A percentile compares a stretch with the other conserved stretches of the same genome.
Conservation (phyloP, 495 filamentous ascomycete genomes). For the Neurospora sublineolata region DNA sequence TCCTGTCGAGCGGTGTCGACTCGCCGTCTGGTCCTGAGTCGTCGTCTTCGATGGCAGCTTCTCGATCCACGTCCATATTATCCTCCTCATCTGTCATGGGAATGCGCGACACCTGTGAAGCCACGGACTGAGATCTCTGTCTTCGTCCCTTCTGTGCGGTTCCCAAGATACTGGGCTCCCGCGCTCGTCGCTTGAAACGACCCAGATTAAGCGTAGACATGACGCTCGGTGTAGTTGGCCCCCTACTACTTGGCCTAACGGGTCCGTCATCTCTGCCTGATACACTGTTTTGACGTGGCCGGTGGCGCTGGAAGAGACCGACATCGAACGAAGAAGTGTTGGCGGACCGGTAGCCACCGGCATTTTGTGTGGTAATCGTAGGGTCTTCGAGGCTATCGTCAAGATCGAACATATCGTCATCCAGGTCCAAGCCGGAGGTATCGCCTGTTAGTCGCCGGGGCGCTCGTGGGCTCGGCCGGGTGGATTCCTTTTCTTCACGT, state of each 20-base stretch:
- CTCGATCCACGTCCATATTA: constrained; percentile 4
- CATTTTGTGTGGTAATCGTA: constrained; percentile 16
- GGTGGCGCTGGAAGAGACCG: constrained; percentile 27
- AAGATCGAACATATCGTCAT: constrained; percentile 34
- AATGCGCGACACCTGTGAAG: constrained; percentile 11
- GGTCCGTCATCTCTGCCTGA: constrained; percentile 31
- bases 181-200: constrained; percentile 31
- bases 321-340: constrained; percentile 35
- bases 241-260: constrained; percentile 38
- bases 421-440: constrained; percentile 34
- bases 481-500: constrained; percentile 6
- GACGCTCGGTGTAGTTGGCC: constrained; percentile 32
- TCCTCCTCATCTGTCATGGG: neutral
- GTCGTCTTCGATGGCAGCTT: constrained; percentile 13
- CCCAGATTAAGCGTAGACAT: constrained; percentile 35
- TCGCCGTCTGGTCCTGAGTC: constrained; percentile 36
- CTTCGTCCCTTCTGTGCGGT: constrained; percentile 27
- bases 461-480: constrained; percentile 12
- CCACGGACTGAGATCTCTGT: constrained; percentile 18
- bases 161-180: constrained; percentile 38
- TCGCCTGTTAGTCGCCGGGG: constrained; percentile 22
- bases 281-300: constrained; percentile 36
- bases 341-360: constrained; percentile 26
- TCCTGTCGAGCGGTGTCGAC: constrained; percentile 29
- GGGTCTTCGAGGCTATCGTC: constrained; percentile 30